Evolutionary conservation across 2,329 filamentous ascomycete genomes (phyloP).

Genomic region (Cryphonectria japonica): DNA sequence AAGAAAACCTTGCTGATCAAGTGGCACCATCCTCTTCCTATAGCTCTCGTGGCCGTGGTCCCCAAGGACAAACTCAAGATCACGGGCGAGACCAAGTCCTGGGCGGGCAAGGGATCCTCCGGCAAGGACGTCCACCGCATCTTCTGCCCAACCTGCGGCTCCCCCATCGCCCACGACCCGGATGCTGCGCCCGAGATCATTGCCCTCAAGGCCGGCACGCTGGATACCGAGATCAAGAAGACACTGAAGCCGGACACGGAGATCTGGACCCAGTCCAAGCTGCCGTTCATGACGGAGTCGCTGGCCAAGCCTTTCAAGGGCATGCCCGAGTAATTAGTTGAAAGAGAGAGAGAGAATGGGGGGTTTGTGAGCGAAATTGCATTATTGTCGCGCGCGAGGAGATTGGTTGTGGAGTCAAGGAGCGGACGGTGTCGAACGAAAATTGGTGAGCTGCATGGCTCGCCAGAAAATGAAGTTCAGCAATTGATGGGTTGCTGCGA

Average conservation of each 20-base stretch:
- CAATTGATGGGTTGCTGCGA: slow-evolving; percentile 11
- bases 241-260: slow-evolving; percentile 69
- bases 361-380: neutral
- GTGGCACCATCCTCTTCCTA: neutral
- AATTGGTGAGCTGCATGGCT: neutral
- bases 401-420: slow-evolving; percentile 4
- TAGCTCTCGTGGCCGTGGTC: slow-evolving; percentile 68
- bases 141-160: slow-evolving; percentile 72
- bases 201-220: slow-evolving; percentile 68
- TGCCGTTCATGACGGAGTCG: slow-evolving; percentile 70
- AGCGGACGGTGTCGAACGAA: neutral
- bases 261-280: slow-evolving; percentile 71
- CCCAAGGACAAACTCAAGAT: slow-evolving; percentile 68
- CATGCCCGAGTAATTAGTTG: slow-evolving; percentile 58
- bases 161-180: slow-evolving; percentile 71
- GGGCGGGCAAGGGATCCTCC: slow-evolving; percentile 60
- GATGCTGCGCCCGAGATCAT: slow-evolving; percentile 73
- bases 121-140: slow-evolving; percentile 68
- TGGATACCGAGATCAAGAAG: slow-evolving; percentile 69
- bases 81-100: slow-evolving; percentile 68
- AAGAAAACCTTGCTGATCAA: neutral
- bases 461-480: neutral
- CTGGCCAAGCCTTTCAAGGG: slow-evolving; percentile 65
- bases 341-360: no score
- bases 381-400: neutral